Percentiles rank a stretch among this genome's conserved stretches.
These are phyloP conservation scores for Lactarius sanguifluus DNA, from an alignment of 768 basidiomycete species.

Conservation along the genomic window DNA sequence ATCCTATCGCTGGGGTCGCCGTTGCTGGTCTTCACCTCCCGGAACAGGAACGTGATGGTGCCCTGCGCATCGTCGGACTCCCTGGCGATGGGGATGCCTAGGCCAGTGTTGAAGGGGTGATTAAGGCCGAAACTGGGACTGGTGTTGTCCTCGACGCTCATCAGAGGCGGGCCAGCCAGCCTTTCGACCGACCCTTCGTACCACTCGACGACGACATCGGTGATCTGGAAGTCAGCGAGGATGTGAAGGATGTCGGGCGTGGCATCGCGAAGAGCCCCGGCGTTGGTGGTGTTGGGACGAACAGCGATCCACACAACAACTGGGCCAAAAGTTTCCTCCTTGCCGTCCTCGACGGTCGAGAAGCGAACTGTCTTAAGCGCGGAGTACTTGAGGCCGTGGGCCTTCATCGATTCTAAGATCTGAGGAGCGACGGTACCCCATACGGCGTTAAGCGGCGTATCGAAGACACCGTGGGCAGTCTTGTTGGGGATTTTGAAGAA, in stretches of 20 bases:
- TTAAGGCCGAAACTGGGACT: conserved; percentile 30
- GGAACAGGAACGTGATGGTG: too few relatives aligned
- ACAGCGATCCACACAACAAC: too few relatives aligned
- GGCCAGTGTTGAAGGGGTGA: conserved; percentile 33
- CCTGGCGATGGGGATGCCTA: conserved; percentile 36
- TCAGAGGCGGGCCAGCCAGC: conserved; percentile 15
- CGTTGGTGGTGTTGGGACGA: too few relatives aligned
- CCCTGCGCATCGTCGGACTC: conserved; percentile 29
- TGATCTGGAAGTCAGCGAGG: conserved; percentile 36
- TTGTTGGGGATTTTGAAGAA: conserved; percentile 38
- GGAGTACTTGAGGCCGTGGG: conserved; percentile 34
- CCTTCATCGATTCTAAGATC: conserved; percentile 40
- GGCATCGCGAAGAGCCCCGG: conserved; percentile 33
- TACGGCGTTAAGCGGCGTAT: conserved; percentile 42
- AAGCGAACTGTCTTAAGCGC: conserved; percentile 36
- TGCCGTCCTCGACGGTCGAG: conserved; percentile 25
- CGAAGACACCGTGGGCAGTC: conserved; percentile 42
- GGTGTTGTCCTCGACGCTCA: too few relatives aligned
- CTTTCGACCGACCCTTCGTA: too few relatives aligned
- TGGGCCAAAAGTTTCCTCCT: too few relatives aligned
- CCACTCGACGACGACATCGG: conserved; percentile 31
- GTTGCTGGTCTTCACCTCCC: too few relatives aligned
- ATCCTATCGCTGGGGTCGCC: not conserved
- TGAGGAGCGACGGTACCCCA: conserved; percentile 43
- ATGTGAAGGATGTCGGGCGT: conserved; percentile 40